These are phyloP conservation scores for Zygotorulaspora danielsina DNA, from an alignment of 805 yeast genomes.

Conservation along the genomic window DNA sequence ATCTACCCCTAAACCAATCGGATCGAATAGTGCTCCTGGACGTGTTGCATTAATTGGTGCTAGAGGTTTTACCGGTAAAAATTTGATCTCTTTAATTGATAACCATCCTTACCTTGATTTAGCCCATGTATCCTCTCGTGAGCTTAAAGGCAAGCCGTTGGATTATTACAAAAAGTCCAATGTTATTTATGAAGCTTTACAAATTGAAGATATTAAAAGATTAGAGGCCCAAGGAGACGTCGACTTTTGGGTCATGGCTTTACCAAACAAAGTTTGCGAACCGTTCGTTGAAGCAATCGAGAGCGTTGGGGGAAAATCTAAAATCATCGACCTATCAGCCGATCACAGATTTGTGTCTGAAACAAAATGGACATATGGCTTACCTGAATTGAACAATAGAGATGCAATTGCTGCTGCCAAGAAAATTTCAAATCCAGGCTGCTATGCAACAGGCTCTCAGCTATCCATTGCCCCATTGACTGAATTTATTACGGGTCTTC, in stretches of 20 bases:
- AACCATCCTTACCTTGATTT: constrained; percentile 83
- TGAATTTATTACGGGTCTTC: constrained; percentile 64
- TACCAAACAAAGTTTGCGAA: constrained; percentile 95
- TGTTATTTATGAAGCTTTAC: constrained; percentile 78
- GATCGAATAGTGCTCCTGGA: constrained; percentile 56
- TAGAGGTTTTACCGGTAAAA: constrained; percentile 95
- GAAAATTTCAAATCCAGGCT: constrained; percentile 94
- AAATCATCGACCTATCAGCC: constrained; percentile 89
- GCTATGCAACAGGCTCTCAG: constrained; percentile 99
- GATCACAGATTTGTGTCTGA: constrained; percentile 91
- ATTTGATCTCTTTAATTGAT: constrained; percentile 80
- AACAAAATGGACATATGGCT: constrained; percentile 88
- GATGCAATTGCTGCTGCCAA: constrained; percentile 59
- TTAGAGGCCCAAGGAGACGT: constrained; percentile 74
- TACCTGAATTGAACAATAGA: constrained; percentile 86
- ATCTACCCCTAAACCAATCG: constrained; percentile 59
- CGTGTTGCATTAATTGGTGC: constrained; percentile 96
- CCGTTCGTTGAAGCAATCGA: constrained; percentile 81
- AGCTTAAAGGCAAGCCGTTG: constrained; percentile 79
- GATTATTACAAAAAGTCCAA: constrained; percentile 82
- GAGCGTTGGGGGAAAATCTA: constrained; percentile 61
- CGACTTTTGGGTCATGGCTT: constrained; percentile 98
- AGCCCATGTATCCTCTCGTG: constrained; percentile 94
- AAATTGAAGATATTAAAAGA: constrained; percentile 75
- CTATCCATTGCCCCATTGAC: constrained; percentile 81